Evolutionary conservation across 768 basidiomycete species (phyloP), one percentile per base, ranked within the genome.

Genomic region (Mycena leptocephala): DNA sequence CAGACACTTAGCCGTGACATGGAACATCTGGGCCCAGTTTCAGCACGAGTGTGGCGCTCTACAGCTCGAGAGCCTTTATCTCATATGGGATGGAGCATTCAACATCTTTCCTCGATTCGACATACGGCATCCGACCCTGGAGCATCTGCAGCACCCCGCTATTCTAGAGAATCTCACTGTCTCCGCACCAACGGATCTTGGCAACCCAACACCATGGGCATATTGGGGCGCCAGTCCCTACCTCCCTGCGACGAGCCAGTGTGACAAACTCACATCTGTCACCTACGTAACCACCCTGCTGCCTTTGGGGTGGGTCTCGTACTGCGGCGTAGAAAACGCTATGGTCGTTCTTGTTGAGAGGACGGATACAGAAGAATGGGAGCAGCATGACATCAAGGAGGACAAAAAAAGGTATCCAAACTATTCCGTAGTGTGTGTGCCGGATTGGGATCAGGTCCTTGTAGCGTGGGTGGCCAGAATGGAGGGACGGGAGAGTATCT

Each of bases 51-150:
- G 58, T 28, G 56, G 56, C 46, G 8, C 20, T 11, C 41, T 72
- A 22, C 39, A 13, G n/a, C 59, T 72, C 26, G 24, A 72, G 51
- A 72, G 70, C 70, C 70, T 72, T n/a, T 72, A 63, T 26, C 58
- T 72, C 39, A 11, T 43, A 8, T 72, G 59, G 70, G 58, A 61
- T 32, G 28, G 70, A 0, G 28, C n/a, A 5, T 33, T 20, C 43
- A 18, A 11, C 26, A 39, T 39, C 59, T 10, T 10, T 7, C 14
- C 22, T 28, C 59, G 33, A 32, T 35, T n/a, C n/a, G n/a, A n/a
- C n/a, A n/a, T n/a, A n/a, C n/a, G n/a, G n/a, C n/a, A n/a, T n/a
- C n/a, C n/a, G n/a, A n/a, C 51, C 14, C 30, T 61, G 18, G 8
- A 11, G 4, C 6, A 62, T 30, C 22, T 67, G 10, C 22, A 53